Evolutionary conservation across 805 yeast species (phyloP).

Genomic region (Metschnikowia henanensis): DNA sequence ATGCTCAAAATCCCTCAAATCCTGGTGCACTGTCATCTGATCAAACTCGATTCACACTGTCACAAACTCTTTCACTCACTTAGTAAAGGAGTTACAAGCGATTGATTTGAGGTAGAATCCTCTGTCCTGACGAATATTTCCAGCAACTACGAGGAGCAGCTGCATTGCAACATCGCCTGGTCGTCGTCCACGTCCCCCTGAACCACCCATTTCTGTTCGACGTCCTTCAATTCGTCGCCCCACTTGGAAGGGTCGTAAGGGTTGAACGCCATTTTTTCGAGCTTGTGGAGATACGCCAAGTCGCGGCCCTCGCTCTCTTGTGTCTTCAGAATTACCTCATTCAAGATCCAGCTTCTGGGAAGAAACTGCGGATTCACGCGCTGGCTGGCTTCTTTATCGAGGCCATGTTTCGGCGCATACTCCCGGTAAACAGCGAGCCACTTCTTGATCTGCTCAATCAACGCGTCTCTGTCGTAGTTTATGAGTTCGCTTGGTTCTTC

Average conservation of each 20-base stretch:
- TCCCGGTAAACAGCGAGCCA: slow-evolving; percentile 56
- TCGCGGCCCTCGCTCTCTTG: slow-evolving; percentile 52
- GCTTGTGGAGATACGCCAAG: slow-evolving; percentile 52
- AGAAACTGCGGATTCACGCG: slow-evolving; percentile 72
- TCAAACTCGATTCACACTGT: no score
- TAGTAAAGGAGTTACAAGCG: no score
- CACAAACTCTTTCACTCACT: no score
- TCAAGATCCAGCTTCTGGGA: slow-evolving; percentile 84
- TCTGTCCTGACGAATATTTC: no score
- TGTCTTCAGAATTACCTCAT: slow-evolving; percentile 68
- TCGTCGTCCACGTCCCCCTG: slow-evolving; percentile 51
- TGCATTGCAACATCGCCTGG: slow-evolving; percentile 67
- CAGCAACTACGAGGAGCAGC: slow-evolving; percentile 55
- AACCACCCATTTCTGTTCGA: slow-evolving; percentile 53
- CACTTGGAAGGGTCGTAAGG: slow-evolving; percentile 73
- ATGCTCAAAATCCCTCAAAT: no score
- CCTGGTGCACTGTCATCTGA: no score
- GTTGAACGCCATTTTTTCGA: slow-evolving; percentile 67
- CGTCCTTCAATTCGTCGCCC: slow-evolving; percentile 62
- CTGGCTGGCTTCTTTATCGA: slow-evolving; percentile 44
- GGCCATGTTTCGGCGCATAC: slow-evolving; percentile 37
- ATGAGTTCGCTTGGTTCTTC: slow-evolving; percentile 19
- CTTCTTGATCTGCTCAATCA: slow-evolving; percentile 37
- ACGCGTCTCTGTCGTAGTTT: slow-evolving; percentile 34
- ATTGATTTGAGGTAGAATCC: no score